Evolutionary conservation across 176 grass and related monocot genomes (phyloP), one percentile per base, ranked within the genome.

Genomic region (Pontederia crassipes): DNA sequence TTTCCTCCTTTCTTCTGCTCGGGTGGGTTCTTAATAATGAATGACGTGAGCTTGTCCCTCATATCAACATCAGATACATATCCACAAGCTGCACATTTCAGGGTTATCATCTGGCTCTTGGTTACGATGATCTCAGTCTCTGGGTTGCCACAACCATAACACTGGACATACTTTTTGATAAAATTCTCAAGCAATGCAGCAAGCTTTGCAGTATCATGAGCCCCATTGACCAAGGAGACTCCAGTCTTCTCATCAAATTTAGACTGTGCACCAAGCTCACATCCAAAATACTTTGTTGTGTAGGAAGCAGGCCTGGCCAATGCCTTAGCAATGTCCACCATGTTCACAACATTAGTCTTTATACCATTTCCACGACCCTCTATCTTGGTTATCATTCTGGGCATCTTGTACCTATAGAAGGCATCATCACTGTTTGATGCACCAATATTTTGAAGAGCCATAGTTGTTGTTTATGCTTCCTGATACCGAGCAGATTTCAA

Each of bases 371-470:
- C 79, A 51, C 77, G 77, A 11, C 90, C 76, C 78, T 95, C 90
- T 32, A 89, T 86, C 70, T 81, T 89, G 49, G 90, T 86, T 29
- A 89, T 68, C 90, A 89, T 89, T 45, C 55, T 83, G 9, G 90
- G 90, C 90, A 95, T 95, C 74, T 95, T 95, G 59, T 95, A 95
- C 66, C 90, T 76, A 51, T 95, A 95, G 62, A 95, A 95, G 79
- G 90, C 85, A 76, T 95, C 90, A 15, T 81, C 90, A 17, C 77
- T 86, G 79, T 95, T 95, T 8, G 82, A 82, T 8, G 77, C 90
- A 35, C 90, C 85, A 83, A 95, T 95, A 74, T 86, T 95, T 55
- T 78, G 85, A 65, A 95, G 58, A 14, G 79, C 90, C 90, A 95
- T 95, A 66, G 72, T 47, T 18, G 16, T 14, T 45, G 9, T 45